Evolutionary conservation across 768 basidiomycete genomes (phyloP), one percentile per base, ranked within the genome.

Genomic region (Calocybe indica): DNA sequence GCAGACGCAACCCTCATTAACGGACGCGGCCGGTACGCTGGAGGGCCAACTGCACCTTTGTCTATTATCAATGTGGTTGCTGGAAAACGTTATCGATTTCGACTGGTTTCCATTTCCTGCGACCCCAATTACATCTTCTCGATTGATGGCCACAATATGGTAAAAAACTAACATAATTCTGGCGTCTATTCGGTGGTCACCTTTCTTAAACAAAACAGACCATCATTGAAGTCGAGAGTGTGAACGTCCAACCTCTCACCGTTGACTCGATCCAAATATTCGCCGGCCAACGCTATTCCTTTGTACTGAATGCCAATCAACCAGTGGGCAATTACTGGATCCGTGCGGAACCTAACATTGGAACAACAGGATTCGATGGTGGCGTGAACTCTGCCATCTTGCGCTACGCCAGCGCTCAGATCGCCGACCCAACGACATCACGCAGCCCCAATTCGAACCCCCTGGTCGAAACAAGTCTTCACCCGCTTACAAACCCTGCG

Each of bases 271-370:
- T 78, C 41, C 56, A 68, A 6, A 69, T 79, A 41, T 74, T 67
- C 45, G 62, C 65, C 8, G 79, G 69, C 1, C 77, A 79, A 51
- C 69, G 76, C 6, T 79, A 79, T 46, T 79, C 77, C 0, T 61
- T 78, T 49, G 57, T 78, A 7, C 50, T 75, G 50, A 52, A 50
- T 38, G 55, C 62, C 6, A 56, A 60, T 45, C 55, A 61, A 35
- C 40, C 53, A 1, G 43, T 68, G 31, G 61, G 55, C 40, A 74
- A 72, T 48, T 75, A 74, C 41, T 73, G 74, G 69, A 66, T 72
- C 40, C 70, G 64, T 13, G 68, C 69, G 2, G n/a, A 59, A 6
- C 71, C 72, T 3, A 65, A 68, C 41, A 62, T 58, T 37, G 57
- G 58, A 6, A 9, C 55, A 5, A 37, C 47, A 14, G 55, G 49